Conservation (phyloP, 176 grass and related monocot genomes). For the Themeda triandra region DNA sequence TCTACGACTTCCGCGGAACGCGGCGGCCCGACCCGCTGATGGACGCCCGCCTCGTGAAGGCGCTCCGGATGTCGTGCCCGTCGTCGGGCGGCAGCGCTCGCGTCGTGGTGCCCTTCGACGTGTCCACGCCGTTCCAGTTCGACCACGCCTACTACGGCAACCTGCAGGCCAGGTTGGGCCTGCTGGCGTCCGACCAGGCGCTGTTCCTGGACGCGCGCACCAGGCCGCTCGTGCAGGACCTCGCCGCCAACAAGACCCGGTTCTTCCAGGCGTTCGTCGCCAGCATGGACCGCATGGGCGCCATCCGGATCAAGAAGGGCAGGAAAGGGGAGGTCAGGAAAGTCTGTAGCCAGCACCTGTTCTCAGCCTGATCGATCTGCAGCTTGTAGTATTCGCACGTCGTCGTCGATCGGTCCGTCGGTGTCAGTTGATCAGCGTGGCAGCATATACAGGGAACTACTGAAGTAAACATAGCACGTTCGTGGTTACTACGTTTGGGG, state of each 20-base stretch:
- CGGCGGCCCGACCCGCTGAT: conserved; percentile 55
- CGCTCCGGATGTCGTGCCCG: conserved; percentile 70
- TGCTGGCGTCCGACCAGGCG: conserved; percentile 83
- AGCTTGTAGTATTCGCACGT: neutral
- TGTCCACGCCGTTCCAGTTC: conserved; percentile 69
- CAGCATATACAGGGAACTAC: neutral
- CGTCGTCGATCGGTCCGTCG: neutral
- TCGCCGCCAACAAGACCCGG: conserved; percentile 48
- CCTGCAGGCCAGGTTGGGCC: conserved; percentile 65
- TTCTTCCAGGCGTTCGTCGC: conserved; percentile 68
- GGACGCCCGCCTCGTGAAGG: conserved; percentile 77
- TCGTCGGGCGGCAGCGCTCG: conserved; percentile 49
- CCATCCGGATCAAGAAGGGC: conserved; percentile 82
- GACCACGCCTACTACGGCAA: conserved; percentile 69
- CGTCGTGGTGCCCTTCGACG: conserved; percentile 68
- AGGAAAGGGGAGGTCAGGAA: conserved; percentile 79
- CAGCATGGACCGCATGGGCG: conserved; percentile 77
- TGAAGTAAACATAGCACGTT: neutral
- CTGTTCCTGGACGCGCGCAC: conserved; percentile 66
- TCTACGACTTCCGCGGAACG: conserved; percentile 60
- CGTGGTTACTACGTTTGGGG: neutral
- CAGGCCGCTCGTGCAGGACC: conserved; percentile 49
- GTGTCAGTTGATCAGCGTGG: neutral
- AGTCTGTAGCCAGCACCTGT: conserved; percentile 55
- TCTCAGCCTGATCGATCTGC: neutral